Conservation (phyloP, 202 grass and related monocot species). For the Saccharum hybrid region DNA sequence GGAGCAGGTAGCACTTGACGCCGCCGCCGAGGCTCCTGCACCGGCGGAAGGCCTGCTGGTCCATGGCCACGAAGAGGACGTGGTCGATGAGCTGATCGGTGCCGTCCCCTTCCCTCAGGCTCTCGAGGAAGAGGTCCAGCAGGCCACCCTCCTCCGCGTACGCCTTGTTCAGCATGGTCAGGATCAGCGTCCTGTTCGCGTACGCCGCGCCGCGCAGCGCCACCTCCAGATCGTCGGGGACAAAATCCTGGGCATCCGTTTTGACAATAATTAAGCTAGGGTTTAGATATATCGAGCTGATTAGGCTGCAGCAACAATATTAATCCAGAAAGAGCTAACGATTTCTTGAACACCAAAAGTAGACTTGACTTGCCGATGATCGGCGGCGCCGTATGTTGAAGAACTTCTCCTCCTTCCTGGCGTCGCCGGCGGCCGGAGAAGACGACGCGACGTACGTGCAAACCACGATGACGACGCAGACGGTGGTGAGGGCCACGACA, state of each 20-base stretch:
- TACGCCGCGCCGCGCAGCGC: conserved; percentile 60
- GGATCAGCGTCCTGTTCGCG: conserved; percentile 68
- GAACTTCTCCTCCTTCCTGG: conserved; percentile 35
- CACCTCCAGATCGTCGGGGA: conserved; percentile 50
- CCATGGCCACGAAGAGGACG: conserved; percentile 69
- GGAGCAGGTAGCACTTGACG: conserved; percentile 54
- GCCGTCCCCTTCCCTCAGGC: conserved; percentile 53
- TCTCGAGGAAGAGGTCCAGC: conserved; percentile 64
- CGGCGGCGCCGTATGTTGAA: conserved; percentile 39
- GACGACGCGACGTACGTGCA: conserved; percentile 35
- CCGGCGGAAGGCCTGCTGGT: conserved; percentile 57
- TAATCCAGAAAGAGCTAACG: not conserved
- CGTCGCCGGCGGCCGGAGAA: conserved; percentile 20
- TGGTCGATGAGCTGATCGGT: conserved; percentile 55
- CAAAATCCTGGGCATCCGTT: conserved; percentile 25
- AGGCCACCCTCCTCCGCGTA: conserved; percentile 67
- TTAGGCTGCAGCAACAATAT: not conserved
- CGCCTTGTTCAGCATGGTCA: conserved; percentile 73
- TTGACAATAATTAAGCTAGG: conserved; percentile 19
- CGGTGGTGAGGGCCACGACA: conserved; percentile 7
- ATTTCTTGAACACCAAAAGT: not conserved
- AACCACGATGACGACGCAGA: conserved; percentile 34
- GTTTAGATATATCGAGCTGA: not conserved
- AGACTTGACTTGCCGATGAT: conserved; percentile 40
- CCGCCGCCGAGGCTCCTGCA: conserved; percentile 52